Evolutionary conservation across 768 basidiomycete species (phyloP), one percentile per base, ranked within the genome.

Genomic region (Russula sp.): DNA sequence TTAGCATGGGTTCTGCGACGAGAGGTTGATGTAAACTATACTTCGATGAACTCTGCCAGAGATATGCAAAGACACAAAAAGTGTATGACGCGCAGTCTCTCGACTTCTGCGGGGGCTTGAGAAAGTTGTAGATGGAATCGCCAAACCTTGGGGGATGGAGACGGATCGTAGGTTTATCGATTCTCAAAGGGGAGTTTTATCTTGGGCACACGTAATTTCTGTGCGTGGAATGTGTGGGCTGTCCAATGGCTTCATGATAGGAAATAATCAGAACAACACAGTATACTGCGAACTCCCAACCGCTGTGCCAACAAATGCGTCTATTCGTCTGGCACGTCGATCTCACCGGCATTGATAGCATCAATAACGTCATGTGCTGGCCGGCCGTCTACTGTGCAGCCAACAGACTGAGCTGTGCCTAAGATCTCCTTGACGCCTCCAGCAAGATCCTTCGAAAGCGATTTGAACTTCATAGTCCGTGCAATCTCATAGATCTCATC

Each of bases 361-460:
- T 95, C 94, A 70, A 96, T 95, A 73, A 97, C 74, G 75, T 96
- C 94, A 78, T 98, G 96, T 63, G 96, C 85, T 38, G 91, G 88
- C 76, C 85, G 83, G 71, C 96, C 95, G 73, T 98, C 94, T 60
- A 99, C 83, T 54, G 95, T 96, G 86, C 95, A 98, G 48, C 96
- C 96, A 70, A 98, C 81, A 66, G 91, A 94, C 82, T 98, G 96
- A 61, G 93, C 92, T 32, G 96, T 99, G 59, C 96, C 96, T 74
- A 99, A 81, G 75, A 99, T 96, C 88, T 99, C 96, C 85, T 98
- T 98, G 69, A 85, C 91, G 65, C 86, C 88, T 52, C 91, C 90
- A 5, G 92, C 84, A 62, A 98, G 82, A 69, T 88, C 86, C 83
- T 95, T 98, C 70, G 95, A 90, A 64, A 98, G 80, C 9, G 94